phyloP scores from a whole-genome alignment of 805 yeast genomes.

The Metschnikowia sp. region DNA sequence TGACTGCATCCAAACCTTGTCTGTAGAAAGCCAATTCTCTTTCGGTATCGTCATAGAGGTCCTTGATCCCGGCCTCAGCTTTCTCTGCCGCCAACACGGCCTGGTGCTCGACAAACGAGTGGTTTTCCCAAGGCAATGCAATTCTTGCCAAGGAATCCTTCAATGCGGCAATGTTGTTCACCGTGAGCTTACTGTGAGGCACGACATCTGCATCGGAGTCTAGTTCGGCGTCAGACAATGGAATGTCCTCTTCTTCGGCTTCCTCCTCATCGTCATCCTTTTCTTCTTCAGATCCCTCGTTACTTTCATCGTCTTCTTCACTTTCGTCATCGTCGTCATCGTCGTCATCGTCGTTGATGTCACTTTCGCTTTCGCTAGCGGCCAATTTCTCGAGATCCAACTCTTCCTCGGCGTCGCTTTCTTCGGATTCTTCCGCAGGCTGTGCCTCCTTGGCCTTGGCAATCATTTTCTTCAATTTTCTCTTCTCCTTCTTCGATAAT shows the following conservation, averaged over 20 bases:
- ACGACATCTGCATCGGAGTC: slow-evolving; percentile 94
- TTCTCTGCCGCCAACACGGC: slow-evolving; percentile 57
- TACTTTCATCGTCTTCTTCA: slow-evolving; percentile 27
- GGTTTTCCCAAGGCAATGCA: slow-evolving; percentile 59
- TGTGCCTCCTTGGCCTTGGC: slow-evolving; percentile 32
- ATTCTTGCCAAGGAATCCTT: slow-evolving; percentile 66
- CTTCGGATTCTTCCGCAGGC: slow-evolving; percentile 33
- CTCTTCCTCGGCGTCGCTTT: slow-evolving; percentile 41
- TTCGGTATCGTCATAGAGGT: slow-evolving; percentile 92
- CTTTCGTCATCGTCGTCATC: slow-evolving; percentile 27
- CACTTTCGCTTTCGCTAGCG: slow-evolving; percentile 40
- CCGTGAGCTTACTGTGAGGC: slow-evolving; percentile 84
- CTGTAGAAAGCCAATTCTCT: slow-evolving; percentile 94
- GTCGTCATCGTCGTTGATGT: slow-evolving; percentile 25
- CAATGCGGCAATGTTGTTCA: slow-evolving; percentile 84
- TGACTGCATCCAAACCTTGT: slow-evolving; percentile 85
- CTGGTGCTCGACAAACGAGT: slow-evolving; percentile 82
- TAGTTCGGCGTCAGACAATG: slow-evolving; percentile 85
- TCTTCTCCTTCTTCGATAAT: slow-evolving; percentile 61
- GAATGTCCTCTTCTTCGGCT: slow-evolving; percentile 72
- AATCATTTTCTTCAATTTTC: slow-evolving; percentile 52
- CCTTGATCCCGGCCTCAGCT: slow-evolving; percentile 67
- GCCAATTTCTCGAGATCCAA: slow-evolving; percentile 54
- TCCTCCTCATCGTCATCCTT: slow-evolving; percentile 49
- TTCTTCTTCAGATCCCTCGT: slow-evolving; percentile 39